Conservation (phyloP, 2,329 filamentous ascomycete species). For the Phoma sp. region DNA sequence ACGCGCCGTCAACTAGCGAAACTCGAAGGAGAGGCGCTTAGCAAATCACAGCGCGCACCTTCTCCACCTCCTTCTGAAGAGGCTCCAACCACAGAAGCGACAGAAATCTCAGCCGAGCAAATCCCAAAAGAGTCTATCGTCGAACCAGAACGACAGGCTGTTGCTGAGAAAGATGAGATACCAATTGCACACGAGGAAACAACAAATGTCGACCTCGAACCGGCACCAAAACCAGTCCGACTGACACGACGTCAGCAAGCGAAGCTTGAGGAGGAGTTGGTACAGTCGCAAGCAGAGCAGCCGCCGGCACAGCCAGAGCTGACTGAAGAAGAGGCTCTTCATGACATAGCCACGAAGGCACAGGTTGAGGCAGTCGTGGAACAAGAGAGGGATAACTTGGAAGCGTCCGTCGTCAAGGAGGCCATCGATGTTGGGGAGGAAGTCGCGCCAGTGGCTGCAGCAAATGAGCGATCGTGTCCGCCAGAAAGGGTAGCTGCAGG, state of each 20-base stretch:
- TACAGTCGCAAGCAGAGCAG: slow-evolving; percentile 2
- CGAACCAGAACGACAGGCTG: not conserved
- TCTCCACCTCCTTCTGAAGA: not conserved
- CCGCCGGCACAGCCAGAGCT: slow-evolving; percentile 4
- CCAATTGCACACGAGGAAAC: not conserved
- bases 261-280: slow-evolving; percentile 4
- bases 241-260: slow-evolving; percentile 7
- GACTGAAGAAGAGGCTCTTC: slow-evolving; percentile 1
- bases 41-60: slow-evolving; percentile 26
- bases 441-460: not conserved
- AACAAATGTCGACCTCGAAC: not conserved
- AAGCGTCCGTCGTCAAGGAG: not conserved
- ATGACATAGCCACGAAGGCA: not conserved
- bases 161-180: not conserved
- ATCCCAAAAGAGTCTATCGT: not conserved
- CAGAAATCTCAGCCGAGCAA: not conserved
- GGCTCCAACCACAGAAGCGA: not conserved
- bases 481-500: not conserved
- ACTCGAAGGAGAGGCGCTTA: slow-evolving; percentile 38
- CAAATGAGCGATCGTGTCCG: not conserved
- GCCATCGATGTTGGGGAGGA: not conserved
- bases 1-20: slow-evolving; percentile 46
- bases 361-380: not conserved
- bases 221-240: slow-evolving; percentile 1
- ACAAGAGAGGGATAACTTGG: not conserved